Evolutionary conservation across 2,329 filamentous ascomycete species (phyloP).

Genomic region (Fusarium sp.): DNA sequence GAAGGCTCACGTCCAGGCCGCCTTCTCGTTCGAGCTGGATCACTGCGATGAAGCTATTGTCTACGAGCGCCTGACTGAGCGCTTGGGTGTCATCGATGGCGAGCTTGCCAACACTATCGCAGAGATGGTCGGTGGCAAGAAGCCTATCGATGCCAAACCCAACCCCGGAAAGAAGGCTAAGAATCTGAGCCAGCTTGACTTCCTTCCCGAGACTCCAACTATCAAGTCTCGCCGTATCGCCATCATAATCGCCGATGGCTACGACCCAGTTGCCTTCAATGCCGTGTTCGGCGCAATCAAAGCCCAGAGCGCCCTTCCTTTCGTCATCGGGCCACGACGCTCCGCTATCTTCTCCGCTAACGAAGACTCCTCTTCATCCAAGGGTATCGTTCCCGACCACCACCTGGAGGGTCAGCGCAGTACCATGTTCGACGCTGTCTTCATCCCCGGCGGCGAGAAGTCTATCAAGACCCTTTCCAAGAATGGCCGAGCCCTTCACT

Average conservation of each 20-base stretch:
- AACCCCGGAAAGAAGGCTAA: slow-evolving; percentile 77
- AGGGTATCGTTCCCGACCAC: slow-evolving; percentile 74
- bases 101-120: slow-evolving; percentile 74
- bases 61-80: slow-evolving; percentile 74
- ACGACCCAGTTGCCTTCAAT: slow-evolving; percentile 71
- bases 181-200: slow-evolving; percentile 75
- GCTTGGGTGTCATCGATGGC: slow-evolving; percentile 77
- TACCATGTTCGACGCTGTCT: slow-evolving; percentile 83
- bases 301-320: slow-evolving; percentile 71
- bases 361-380: slow-evolving; percentile 60
- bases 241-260: slow-evolving; percentile 81
- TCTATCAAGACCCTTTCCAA: slow-evolving; percentile 70
- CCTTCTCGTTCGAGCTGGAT: slow-evolving; percentile 79
- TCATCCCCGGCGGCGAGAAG: slow-evolving; percentile 76
- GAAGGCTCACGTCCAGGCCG: slow-evolving; percentile 76
- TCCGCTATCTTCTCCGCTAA: slow-evolving; percentile 71
- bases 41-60: slow-evolving; percentile 84
- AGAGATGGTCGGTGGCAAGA: slow-evolving; percentile 72
- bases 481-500: slow-evolving; percentile 79
- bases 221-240: slow-evolving; percentile 78
- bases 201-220: slow-evolving; percentile 68
- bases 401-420: slow-evolving; percentile 83
- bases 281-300: slow-evolving; percentile 71
- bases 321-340: slow-evolving; percentile 76
- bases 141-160: slow-evolving; percentile 61